Percentiles rank a stretch among this genome's conserved stretches.
Evolutionary conservation across 2,329 filamentous ascomycete genomes (phyloP).

Genomic region (Trichoderma sp.): DNA sequence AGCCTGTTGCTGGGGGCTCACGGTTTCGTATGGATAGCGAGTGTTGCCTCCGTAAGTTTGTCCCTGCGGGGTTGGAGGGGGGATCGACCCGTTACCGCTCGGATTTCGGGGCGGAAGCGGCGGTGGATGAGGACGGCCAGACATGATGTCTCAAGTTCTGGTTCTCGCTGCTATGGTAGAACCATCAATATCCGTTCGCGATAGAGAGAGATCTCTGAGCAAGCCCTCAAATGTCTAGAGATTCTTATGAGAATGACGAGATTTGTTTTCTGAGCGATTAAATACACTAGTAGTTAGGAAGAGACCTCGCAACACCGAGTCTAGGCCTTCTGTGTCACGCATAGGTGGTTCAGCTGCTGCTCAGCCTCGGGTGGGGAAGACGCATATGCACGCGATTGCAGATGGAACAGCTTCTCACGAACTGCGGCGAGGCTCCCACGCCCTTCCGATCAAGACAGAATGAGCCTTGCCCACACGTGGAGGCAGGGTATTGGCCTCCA

Average conservation of each 20-base stretch:
- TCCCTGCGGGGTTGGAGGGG: background rate
- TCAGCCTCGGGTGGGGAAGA: slow-evolving; percentile 20
- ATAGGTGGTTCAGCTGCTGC: slow-evolving; percentile 16
- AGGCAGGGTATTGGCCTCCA: slow-evolving; percentile 5
- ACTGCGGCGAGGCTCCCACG: slow-evolving; percentile 24
- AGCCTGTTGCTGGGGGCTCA: background rate
- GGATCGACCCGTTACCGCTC: slow-evolving; percentile 1
- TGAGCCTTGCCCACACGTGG: slow-evolving; percentile 19
- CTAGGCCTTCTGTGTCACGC: slow-evolving; percentile 1
- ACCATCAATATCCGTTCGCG: background rate
- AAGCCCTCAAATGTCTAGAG: background rate
- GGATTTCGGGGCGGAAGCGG: slow-evolving; percentile 19
- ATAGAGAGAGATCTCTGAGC: background rate
- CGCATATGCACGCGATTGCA: slow-evolving; percentile 1
- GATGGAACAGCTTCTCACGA: background rate
- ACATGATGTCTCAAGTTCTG: slow-evolving; percentile 3
- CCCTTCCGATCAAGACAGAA: background rate
- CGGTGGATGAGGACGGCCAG: slow-evolving; percentile 17
- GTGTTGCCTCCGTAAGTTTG: background rate
- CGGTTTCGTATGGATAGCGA: slow-evolving; percentile 6
- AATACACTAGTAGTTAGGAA: background rate
- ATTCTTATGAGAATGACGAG: background rate
- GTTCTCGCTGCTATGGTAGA: background rate
- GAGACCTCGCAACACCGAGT: background rate
- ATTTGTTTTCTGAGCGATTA: slow-evolving; percentile 6